Evolutionary conservation across 1,284 basidiomycete genomes (phyloP).

Genomic region (Tylopilus sp.): DNA sequence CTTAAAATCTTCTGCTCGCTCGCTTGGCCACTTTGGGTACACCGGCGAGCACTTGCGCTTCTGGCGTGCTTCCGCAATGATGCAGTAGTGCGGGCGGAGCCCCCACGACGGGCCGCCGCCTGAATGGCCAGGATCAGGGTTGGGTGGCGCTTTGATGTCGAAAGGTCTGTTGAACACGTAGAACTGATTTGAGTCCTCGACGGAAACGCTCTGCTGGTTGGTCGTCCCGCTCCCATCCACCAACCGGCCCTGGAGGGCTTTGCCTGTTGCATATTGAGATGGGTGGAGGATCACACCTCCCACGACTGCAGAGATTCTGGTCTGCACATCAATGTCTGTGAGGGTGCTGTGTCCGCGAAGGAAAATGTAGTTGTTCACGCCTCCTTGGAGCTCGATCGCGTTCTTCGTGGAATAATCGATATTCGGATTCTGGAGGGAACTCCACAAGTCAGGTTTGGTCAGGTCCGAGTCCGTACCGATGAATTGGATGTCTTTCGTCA

Average conservation of each 20-base stretch:
- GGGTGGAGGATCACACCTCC: conserved; percentile 1
- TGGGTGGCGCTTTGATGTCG: neutral
- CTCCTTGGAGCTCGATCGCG: conserved; percentile 4
- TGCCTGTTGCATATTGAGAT: neutral
- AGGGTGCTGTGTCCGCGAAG: conserved; percentile 15
- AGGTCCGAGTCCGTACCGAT: conserved; percentile 3
- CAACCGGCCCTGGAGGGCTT: neutral
- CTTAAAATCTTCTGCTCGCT: neutral
- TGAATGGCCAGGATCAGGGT: neutral
- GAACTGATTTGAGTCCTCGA: conserved; percentile 1
- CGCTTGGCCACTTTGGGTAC: conserved; percentile 9
- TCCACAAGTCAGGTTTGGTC: neutral
- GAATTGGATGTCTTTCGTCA: conserved; percentile 10
- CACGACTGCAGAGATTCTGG: neutral
- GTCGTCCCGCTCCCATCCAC: neutral
- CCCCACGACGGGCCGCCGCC: neutral
- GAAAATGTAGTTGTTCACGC: conserved; percentile 12
- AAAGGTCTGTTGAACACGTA: conserved; percentile 6
- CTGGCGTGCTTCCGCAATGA: conserved; percentile 14
- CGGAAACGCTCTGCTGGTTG: conserved; percentile 8
- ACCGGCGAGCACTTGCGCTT: conserved; percentile 4
- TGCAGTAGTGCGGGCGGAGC: conserved; percentile 5
- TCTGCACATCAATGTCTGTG: conserved; percentile 11
- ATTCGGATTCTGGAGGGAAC: conserved; percentile 1
- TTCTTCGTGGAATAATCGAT: conserved; percentile 5